Percentiles rank a stretch among this genome's conserved stretches.
Evolutionary conservation across 441 rosid species (phyloP).

Genomic region (Gossypium trilobum): DNA sequence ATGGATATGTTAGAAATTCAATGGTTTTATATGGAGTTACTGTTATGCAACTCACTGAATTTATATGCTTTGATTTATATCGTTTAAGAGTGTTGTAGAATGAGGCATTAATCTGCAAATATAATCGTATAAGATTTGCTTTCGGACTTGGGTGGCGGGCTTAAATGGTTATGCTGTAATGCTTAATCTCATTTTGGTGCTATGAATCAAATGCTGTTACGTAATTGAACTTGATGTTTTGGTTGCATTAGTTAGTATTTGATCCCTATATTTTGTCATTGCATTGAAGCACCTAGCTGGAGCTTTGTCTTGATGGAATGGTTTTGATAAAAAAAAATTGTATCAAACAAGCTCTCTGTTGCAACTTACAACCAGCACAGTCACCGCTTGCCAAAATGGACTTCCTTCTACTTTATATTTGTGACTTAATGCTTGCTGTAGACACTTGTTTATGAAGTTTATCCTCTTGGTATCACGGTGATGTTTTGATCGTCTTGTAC

Average conservation of each 20-base stretch:
- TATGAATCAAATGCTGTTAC: background rate
- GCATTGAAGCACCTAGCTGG: background rate
- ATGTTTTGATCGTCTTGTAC: conserved; percentile 13
- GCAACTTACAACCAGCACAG: background rate
- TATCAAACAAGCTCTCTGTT: background rate
- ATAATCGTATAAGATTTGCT: background rate
- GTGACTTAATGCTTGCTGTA: conserved; percentile 4
- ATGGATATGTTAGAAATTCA: background rate
- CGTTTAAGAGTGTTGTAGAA: background rate
- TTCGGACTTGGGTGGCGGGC: background rate
- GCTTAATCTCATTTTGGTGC: background rate
- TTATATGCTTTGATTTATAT: background rate
- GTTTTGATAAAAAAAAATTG: background rate
- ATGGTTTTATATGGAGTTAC: background rate
- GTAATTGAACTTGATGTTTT: background rate
- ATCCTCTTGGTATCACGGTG: conserved; percentile 1
- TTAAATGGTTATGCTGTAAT: background rate
- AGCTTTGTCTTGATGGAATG: background rate
- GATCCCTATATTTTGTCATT: background rate
- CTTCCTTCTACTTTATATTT: conserved; percentile 7
- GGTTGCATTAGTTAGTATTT: background rate
- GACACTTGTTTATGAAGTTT: conserved; percentile 1
- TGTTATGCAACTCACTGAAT: background rate
- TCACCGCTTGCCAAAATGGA: conserved; percentile 1
- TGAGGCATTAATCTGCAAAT: background rate